Evolutionary conservation across 1,139 yeast genomes (phyloP), one percentile per base, ranked within the genome.

Genomic region (Debaryomycetaceae sp.): DNA sequence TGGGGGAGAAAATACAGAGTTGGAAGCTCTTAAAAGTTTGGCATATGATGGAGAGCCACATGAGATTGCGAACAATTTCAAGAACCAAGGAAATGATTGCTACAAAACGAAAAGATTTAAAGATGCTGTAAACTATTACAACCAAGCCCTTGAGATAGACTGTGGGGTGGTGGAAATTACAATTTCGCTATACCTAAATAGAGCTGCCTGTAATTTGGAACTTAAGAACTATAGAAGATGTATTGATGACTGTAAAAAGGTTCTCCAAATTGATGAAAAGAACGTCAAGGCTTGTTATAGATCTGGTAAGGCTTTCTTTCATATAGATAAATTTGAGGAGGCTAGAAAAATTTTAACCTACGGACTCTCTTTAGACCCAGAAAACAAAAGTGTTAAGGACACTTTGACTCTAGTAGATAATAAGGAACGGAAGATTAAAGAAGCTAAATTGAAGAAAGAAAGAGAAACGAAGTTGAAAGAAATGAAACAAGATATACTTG

Each of bases 31-130:
- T 46, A 83, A 82, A 56, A 92, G 96, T 9, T 70, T 94, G 53
- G 97, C 95, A 0, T 91, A 87, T 56, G 98, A 92, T 38, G 98
- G 98, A 29, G 96, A 88, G 46, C 97, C 98, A 0, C 81, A 85
- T 52, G 98, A 92, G 55, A 70, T 91, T 35, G 98, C 98, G 2
- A 75, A 79, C 24, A 89, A 89, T 55, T 92, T 91, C 69, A 89
- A 89, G 50, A 83, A 78, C 47, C 98, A 92, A 58, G 99, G 98
- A 8, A 92, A 94, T 56, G 97, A 88, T 17, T 78, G 87, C 46
- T 92, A 75, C 65, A 83, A 78, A 58, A 69, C 67, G 6, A 86
- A 83, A 50, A 79, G 82, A 50, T 92, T 77, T 61, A 73, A 78
- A 44, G 80, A 80, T 48, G 99, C 98, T 0, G 67, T 87, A 33